Evolutionary conservation across 164 flowering plant genomes (phyloP).

Genomic region (Piper betle): DNA sequence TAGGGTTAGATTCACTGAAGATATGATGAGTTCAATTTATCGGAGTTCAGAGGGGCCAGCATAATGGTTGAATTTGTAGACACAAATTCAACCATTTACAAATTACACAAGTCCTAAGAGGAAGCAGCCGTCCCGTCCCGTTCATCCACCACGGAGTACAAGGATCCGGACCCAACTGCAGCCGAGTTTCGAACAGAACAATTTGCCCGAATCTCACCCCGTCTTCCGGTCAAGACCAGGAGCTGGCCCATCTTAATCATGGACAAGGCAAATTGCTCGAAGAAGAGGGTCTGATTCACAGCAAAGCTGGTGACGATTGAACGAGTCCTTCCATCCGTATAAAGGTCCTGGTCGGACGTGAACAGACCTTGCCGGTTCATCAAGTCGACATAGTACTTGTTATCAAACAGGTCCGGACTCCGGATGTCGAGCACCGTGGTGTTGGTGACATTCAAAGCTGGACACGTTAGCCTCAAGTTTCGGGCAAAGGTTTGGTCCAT

Average conservation of each 20-base stretch:
- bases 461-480: conserved; percentile 28
- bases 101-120: not conserved
- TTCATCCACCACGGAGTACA: not conserved
- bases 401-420: conserved; percentile 44
- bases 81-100: too few species aligned
- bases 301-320: not conserved
- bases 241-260: not conserved
- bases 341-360: conserved; percentile 32
- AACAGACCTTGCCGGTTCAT: conserved; percentile 56
- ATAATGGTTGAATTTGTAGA: too few species aligned
- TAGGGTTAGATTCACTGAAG: too few species aligned
- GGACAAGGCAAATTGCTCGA: too few species aligned
- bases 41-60: too few species aligned
- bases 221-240: conserved; percentile 36
- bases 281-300: too few species aligned
- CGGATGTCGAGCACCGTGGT: conserved; percentile 33
- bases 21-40: too few species aligned
- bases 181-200: conserved; percentile 27
- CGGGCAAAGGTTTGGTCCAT: conserved; percentile 39
- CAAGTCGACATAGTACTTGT: conserved; percentile 58
- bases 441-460: conserved; percentile 14
- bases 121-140: not conserved
- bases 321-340: conserved; percentile 27
- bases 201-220: conserved; percentile 17
- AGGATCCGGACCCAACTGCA: not conserved